phyloP scores from a whole-genome alignment of 306 rosid species.

The Prosopis cineraria region DNA sequence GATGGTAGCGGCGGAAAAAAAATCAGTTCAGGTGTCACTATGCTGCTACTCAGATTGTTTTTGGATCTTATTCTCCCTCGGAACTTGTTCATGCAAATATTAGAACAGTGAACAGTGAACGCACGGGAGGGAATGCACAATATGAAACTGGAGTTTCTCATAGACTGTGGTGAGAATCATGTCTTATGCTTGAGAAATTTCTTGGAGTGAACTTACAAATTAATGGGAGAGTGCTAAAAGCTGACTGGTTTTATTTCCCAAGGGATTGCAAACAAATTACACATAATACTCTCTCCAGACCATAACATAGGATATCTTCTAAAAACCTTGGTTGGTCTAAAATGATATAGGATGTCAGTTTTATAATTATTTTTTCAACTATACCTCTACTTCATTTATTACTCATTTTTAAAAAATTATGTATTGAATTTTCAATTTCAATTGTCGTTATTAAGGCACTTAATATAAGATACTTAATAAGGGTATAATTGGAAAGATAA shows the following conservation, averaged over 20 bases:
- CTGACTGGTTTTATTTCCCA: constrained; percentile 3
- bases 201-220: background rate
- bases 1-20: constrained; percentile 16
- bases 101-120: background rate
- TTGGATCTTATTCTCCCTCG: constrained; percentile 14
- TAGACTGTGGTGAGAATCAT: constrained; percentile 18
- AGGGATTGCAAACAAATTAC: background rate
- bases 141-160: constrained; percentile 9
- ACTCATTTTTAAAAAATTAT: no score
- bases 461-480: no score
- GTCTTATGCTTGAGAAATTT: constrained; percentile 1
- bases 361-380: no score
- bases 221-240: background rate
- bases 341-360: no score
- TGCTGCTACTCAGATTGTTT: constrained; percentile 22
- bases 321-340: no score
- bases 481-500: no score
- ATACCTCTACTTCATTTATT: no score
- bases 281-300: no score
- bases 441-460: no score
- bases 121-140: background rate
- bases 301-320: no score
- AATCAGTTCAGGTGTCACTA: constrained; percentile 8
- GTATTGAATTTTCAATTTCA: no score
- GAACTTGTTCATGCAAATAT: background rate